Base-by-base conservation (phyloP, 2,329 filamentous ascomycete species). In the Mariannaea elegans region DNA sequence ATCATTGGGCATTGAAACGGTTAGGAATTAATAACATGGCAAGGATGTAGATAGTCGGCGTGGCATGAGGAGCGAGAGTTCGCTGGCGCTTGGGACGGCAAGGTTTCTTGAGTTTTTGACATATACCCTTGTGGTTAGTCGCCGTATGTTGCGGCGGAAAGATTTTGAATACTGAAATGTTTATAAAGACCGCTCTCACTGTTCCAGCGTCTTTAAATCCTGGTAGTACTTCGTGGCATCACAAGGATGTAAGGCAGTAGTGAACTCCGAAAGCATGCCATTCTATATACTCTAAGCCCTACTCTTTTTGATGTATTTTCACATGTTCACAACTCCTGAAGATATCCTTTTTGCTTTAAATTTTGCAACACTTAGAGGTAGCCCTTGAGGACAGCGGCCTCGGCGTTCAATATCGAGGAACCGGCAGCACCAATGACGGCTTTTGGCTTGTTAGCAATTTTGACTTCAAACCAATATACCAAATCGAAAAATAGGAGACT, bases 391-490 rank as follows among this genome's bases (percentile, higher is more conserved):
- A 97, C 89, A 21, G 93, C 93, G 24, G 93, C 93, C 77, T 97
- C 94, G 24, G 94, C 93, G 72, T 98, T 98, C 69, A 98, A 78
- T 78, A 98, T 97, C 29, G 92, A 97, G 2, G 93, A 96, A 10
- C 95, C 95, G n/a, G 94, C 94, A 29, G 95, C 95, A 66, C 94
- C 94, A 75, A 99, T 94, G 56, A 99, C 91, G 62, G 94, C 89
- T 87, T 55, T 14, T n/a, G n/a, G 23, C 41, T 8, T 31, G 49
- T 65, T 45, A 64, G 62, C 52, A 55, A 16, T 27, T 44, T n/a
- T 10, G 12, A 12, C 12, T 13, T 32, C 9, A 23, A 8, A 19
- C 42, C 12, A 3, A 2, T 10, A 19, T 23, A 24, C 18, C 19
- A 29, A 12, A 39, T 3, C 49, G 34, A 2, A 2, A 13, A 29